A percentile compares a stretch with the other conserved stretches of the same genome.
phyloP scores from a whole-genome alignment of 1,284 basidiomycete genomes.

The Puccinia horiana region DNA sequence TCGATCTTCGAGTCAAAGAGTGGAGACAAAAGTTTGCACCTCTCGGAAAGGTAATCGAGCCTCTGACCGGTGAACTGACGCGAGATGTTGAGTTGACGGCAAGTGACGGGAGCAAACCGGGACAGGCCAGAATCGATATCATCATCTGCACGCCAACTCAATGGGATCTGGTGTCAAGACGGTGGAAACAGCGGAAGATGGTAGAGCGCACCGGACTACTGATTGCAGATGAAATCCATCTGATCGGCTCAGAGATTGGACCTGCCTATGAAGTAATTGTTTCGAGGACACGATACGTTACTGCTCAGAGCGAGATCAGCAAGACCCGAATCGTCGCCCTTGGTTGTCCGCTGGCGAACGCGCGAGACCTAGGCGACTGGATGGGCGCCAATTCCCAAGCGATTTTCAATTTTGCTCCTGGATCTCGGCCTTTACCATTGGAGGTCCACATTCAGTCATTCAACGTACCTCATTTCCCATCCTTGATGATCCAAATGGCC shows the following conservation, averaged over 20 bases:
- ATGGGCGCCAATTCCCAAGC: slow-evolving; percentile 88
- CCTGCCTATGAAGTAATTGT: slow-evolving; percentile 95
- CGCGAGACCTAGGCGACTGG: slow-evolving; percentile 94
- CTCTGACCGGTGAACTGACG: slow-evolving; percentile 90
- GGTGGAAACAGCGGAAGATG: slow-evolving; percentile 96
- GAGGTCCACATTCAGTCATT: slow-evolving; percentile 97
- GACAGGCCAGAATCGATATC: slow-evolving; percentile 70
- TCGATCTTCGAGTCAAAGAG: slow-evolving; percentile 81
- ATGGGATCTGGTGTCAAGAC: slow-evolving; percentile 94
- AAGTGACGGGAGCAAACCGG: slow-evolving; percentile 53
- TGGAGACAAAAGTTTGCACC: slow-evolving; percentile 83
- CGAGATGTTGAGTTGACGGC: slow-evolving; percentile 87
- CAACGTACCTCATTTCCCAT: slow-evolving; percentile 93
- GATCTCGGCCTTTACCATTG: slow-evolving; percentile 90
- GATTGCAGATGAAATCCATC: slow-evolving; percentile 92
- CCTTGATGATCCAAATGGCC: slow-evolving; percentile 97
- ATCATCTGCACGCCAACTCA: slow-evolving; percentile 87
- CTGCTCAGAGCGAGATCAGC: slow-evolving; percentile 80
- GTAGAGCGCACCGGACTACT: slow-evolving; percentile 89
- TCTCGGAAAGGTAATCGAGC: slow-evolving; percentile 86
- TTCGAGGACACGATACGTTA: slow-evolving; percentile 89
- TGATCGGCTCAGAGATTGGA: slow-evolving; percentile 83
- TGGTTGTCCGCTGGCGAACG: slow-evolving; percentile 92
- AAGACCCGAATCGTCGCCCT: slow-evolving; percentile 91
- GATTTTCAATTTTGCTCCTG: slow-evolving; percentile 96